These are phyloP conservation scores for Leccinum rimulosum DNA, from an alignment of 768 basidiomycete species.

Conservation along the genomic window DNA sequence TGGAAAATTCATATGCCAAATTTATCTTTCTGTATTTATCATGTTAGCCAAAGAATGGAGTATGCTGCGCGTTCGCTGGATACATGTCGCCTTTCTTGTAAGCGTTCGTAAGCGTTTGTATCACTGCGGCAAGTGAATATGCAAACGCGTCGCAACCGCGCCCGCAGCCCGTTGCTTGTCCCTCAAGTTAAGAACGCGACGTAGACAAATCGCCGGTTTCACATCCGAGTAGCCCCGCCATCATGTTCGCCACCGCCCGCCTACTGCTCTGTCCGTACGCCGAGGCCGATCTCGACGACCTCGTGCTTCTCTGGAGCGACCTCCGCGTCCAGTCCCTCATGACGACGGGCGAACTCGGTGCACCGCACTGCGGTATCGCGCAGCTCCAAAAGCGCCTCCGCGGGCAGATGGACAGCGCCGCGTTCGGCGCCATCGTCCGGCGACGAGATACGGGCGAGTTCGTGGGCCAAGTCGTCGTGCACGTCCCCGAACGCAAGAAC, in stretches of 20 bases:
- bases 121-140: slow-evolving; percentile 8
- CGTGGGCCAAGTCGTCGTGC: slow-evolving; percentile 32
- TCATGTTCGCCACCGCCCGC: slow-evolving; percentile 33
- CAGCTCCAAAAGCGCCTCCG: slow-evolving; percentile 21
- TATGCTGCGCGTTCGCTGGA: not conserved
- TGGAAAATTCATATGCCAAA: not conserved
- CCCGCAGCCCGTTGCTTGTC: slow-evolving; percentile 13
- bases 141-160: slow-evolving; percentile 12
- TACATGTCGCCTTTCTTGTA: not conserved
- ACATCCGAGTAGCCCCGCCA: not conserved
- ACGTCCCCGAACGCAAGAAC: slow-evolving; percentile 25
- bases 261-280: slow-evolving; percentile 33
- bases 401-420: slow-evolving; percentile 23
- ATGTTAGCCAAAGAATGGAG: not conserved
- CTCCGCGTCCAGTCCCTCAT: slow-evolving; percentile 25
- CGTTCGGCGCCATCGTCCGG: slow-evolving; percentile 30
- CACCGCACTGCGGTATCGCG: slow-evolving; percentile 8
- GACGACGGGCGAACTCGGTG: slow-evolving; percentile 11
- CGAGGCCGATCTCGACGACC: slow-evolving; percentile 32
- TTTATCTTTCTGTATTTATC: not conserved
- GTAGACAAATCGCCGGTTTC: not conserved
- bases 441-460: slow-evolving; percentile 30
- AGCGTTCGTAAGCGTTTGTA: not conserved
- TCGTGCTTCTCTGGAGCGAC: slow-evolving; percentile 30
- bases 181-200: not conserved